Conservation (phyloP, 352 stramenopile species). For the Phytophthora vignae region DNA sequence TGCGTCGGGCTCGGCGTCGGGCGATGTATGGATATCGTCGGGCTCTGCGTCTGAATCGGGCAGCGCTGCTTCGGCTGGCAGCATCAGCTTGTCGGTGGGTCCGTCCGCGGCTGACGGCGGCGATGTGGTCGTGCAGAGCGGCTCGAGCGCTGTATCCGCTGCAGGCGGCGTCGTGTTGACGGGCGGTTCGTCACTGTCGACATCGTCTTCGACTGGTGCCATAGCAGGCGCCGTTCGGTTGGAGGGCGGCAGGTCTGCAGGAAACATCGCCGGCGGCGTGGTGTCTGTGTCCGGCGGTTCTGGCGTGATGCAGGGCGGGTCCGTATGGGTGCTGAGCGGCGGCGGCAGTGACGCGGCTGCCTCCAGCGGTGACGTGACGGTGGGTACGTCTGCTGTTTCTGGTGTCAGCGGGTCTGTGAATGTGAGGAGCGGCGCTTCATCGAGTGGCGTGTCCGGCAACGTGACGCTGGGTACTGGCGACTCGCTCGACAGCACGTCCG, state of each 20-base stretch:
- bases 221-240: slow-evolving; percentile 23
- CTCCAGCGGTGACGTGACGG: slow-evolving; percentile 5
- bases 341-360: slow-evolving; percentile 15
- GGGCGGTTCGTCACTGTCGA: slow-evolving; percentile 19
- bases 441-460: too few relatives aligned
- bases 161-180: slow-evolving; percentile 27
- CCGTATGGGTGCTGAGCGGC: slow-evolving; percentile 16
- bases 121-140: slow-evolving; percentile 23
- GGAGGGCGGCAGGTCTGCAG: slow-evolving; percentile 22
- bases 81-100: slow-evolving; percentile 25
- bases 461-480: too few relatives aligned
- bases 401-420: too few relatives aligned
- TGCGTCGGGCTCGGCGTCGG: slow-evolving; percentile 22
- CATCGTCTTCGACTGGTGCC: slow-evolving; percentile 7
- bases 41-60: slow-evolving; percentile 12
- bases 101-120: slow-evolving; percentile 19
- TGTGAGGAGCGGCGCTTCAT: too few relatives aligned
- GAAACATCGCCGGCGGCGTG: slow-evolving; percentile 20
- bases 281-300: slow-evolving; percentile 18
- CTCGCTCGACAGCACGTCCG: too few relatives aligned
- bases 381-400: slow-evolving; percentile 6
- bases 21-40: slow-evolving; percentile 26
- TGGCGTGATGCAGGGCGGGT: not conserved
- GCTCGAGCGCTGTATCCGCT: slow-evolving; percentile 3
- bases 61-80: slow-evolving; percentile 12